Evolutionary conservation across 2,329 filamentous ascomycete genomes (phyloP).

Genomic region (Tympanopsis confertula): DNA sequence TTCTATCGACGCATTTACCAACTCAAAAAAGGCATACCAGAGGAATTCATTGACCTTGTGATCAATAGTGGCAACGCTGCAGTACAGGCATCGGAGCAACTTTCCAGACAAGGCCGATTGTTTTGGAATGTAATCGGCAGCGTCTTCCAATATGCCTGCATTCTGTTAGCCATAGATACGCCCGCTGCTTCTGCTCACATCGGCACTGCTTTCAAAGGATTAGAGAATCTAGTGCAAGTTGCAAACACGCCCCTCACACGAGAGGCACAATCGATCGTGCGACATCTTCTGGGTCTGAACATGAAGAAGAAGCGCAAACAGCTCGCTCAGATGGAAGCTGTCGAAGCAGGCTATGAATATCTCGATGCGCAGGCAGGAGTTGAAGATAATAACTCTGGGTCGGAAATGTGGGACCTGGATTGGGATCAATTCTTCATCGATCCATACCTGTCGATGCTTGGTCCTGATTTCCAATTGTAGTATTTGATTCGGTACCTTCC

Average conservation of each 20-base stretch:
- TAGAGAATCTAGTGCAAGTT: conserved; percentile 13
- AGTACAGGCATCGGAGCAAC: conserved; percentile 11
- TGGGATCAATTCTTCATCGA: conserved; percentile 18
- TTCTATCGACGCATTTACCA: conserved; percentile 18
- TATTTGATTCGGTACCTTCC: too few species aligned
- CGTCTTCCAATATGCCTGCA: conserved; percentile 16
- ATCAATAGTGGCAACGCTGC: conserved; percentile 11
- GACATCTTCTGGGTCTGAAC: conserved; percentile 13
- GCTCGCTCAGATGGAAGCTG: conserved; percentile 13
- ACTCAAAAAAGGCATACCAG: conserved; percentile 10
- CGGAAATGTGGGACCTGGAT: conserved; percentile 12
- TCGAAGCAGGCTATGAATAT: conserved; percentile 9
- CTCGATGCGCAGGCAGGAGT: conserved; percentile 4
- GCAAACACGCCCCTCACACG: conserved; percentile 14
- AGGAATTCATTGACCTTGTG: conserved; percentile 9
- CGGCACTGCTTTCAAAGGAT: conserved; percentile 9
- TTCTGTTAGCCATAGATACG: conserved; percentile 15
- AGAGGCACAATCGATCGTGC: conserved; percentile 14
- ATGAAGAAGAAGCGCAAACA: conserved; percentile 16
- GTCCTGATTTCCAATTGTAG: conserved; percentile 6
- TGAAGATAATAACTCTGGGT: conserved; percentile 5
- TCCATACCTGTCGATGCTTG: conserved; percentile 14
- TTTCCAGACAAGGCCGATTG: conserved; percentile 10
- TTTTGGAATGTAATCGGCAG: conserved; percentile 18
- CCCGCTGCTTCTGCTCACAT: conserved; percentile 9